Evolutionary conservation across 345 rosid genomes (phyloP).

Genomic region (Corymbia maculata): DNA sequence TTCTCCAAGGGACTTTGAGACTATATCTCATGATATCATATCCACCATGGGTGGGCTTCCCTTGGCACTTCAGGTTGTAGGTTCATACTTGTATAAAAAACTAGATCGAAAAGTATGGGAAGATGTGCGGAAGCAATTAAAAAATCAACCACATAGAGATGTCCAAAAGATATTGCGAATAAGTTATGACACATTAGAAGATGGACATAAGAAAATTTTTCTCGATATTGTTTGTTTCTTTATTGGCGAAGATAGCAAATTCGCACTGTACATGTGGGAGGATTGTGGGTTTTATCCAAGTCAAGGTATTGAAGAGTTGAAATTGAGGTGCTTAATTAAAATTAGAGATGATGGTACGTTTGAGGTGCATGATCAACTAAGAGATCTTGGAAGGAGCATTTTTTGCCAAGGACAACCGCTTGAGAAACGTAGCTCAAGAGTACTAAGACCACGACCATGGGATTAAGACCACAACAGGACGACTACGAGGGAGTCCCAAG

Average conservation of each 20-base stretch:
- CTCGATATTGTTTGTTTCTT: no score
- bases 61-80: accelerated
- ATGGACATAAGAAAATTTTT: no score
- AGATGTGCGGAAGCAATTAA: no score
- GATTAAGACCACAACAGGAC: accelerated
- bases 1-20: accelerated
- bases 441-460: no score
- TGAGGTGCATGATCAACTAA: accelerated
- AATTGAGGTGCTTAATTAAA: background rate
- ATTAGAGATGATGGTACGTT: accelerated
- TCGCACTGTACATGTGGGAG: background rate
- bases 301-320: background rate
- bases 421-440: accelerated
- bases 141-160: accelerated
- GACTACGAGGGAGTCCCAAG: accelerated
- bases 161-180: accelerated
- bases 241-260: accelerated
- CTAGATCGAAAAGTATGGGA: accelerated
- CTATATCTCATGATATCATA: no score
- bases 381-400: background rate
- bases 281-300: background rate
- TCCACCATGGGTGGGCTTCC: no score
- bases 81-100: no score
- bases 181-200: no score
- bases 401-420: background rate